Evolutionary conservation across 495 filamentous ascomycete species (phyloP), one percentile per base, ranked within the genome.

Genomic region (Neurospora tetraspora): DNA sequence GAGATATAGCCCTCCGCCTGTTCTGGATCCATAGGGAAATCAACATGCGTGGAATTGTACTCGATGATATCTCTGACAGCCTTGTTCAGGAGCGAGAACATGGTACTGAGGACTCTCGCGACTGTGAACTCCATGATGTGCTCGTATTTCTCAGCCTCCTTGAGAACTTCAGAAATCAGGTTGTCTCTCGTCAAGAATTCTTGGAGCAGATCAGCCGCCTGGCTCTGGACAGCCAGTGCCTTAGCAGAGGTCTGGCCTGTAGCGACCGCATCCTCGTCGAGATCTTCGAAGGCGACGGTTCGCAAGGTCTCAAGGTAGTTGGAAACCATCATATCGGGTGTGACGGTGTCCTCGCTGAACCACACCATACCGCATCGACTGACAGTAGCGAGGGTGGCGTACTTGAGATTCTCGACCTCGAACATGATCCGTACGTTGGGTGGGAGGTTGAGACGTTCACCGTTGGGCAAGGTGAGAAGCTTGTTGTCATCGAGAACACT

Each of bases 341-440:
- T 94, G 47, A 99, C 94, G 20, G 93, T 98, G 77, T 99, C 96
- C 74, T 96, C 94, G 78, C 94, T 98, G 83, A 98, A 98, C 96
- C 96, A 99, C 9, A 99, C 96, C 96, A 99, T 99, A 86, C 96
- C 96, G 82, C 96, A 99, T 83, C 96, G 94, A 91, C 91, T 94
- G 76, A 99, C 96, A 45, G 96, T 99, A 45, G 96, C 96, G 47
- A 98, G 87, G 0, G 96, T 99, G 45, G 96, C 96, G 80, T 99
- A 99, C 77, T 95, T 97, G 47, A 99, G 86, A n/a, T 90, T 98
- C 83, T 98, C 96, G 36, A 99, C 96, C 83, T 99, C 96, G 74
- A 99, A 99, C 93, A 99, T 96, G 81, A 99, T 96, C 72, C 96
- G 93, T 31, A 99, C 96, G 79, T 99, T 99, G 0, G 92, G 76